Percentiles rank a stretch among this genome's conserved stretches.
These are phyloP conservation scores for Gaillardinia entomophila DNA, from an alignment of 805 yeast genomes.

Conservation along the genomic window DNA sequence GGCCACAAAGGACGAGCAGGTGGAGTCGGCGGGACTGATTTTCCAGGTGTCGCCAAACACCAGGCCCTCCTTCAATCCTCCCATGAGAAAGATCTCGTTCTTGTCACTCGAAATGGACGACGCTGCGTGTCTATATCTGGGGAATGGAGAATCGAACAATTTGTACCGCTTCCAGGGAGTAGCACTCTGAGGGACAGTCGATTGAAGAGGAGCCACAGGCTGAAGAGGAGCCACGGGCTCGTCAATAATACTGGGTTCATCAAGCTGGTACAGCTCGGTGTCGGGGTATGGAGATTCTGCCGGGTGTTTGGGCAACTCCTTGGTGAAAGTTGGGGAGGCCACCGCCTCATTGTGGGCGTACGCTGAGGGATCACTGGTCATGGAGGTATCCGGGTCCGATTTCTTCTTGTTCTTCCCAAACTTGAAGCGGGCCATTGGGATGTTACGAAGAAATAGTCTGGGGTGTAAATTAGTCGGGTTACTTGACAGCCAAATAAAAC, in stretches of 20 bases:
- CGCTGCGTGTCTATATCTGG: conserved; percentile 89
- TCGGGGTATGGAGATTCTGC: conserved; percentile 7
- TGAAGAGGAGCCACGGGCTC: conserved; percentile 1
- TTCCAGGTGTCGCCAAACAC: conserved; percentile 97
- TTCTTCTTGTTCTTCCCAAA: conserved; percentile 46
- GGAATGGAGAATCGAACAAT: conserved; percentile 76
- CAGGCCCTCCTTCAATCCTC: conserved; percentile 88
- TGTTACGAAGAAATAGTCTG: no score
- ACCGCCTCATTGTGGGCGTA: conserved; percentile 1
- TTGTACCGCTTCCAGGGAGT: conserved; percentile 67
- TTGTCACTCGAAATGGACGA: conserved; percentile 61
- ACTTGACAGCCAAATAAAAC: no score
- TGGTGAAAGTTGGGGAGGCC: conserved; percentile 3
- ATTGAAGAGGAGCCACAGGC: conserved; percentile 7
- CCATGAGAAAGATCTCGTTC: conserved; percentile 83
- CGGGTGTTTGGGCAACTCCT: conserved; percentile 4
- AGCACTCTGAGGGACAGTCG: conserved; percentile 21
- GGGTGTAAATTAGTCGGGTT: no score
- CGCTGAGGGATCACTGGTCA: conserved; percentile 5
- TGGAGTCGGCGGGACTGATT: conserved; percentile 43
- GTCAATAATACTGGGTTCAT: background rate
- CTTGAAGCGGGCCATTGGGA: conserved; percentile 50
- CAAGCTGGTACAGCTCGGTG: background rate
- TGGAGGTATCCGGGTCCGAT: conserved; percentile 14
- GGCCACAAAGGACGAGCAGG: conserved; percentile 24